Evolutionary conservation across 805 yeast genomes (phyloP).

Genomic region (Lachancea sp.): DNA sequence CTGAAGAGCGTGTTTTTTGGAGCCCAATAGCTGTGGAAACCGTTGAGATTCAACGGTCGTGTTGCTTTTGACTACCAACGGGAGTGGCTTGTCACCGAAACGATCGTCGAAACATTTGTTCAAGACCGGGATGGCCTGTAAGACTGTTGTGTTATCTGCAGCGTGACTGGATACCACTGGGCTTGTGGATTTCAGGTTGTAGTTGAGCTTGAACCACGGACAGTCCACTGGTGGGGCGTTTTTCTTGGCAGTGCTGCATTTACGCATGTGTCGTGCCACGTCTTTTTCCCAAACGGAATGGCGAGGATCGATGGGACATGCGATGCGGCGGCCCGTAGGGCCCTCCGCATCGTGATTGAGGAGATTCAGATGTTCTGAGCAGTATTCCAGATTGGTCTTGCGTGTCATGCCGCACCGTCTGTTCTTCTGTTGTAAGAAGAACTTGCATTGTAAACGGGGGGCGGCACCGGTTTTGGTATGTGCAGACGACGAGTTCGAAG

Average conservation of each 20-base stretch:
- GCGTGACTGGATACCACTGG: background rate
- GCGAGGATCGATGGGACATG: conserved; percentile 71
- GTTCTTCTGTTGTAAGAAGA: conserved; percentile 20
- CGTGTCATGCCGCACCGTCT: conserved; percentile 32
- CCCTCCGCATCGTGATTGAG: background rate
- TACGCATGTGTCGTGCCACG: conserved; percentile 48
- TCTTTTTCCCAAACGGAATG: conserved; percentile 66
- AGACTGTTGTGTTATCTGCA: conserved; percentile 5
- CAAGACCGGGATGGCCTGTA: conserved; percentile 27
- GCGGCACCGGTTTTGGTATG: background rate
- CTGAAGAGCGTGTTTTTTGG: conserved; percentile 73
- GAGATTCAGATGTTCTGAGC: conserved; percentile 73
- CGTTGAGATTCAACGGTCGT: conserved; percentile 36
- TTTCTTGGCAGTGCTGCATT: conserved; percentile 48
- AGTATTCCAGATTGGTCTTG: conserved; percentile 25
- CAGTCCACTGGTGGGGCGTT: conserved; percentile 29
- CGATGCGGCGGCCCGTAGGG: conserved; percentile 40
- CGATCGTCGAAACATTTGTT: conserved; percentile 35
- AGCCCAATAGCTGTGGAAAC: conserved; percentile 40
- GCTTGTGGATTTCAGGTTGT: conserved; percentile 33
- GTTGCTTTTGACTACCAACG: conserved; percentile 23
- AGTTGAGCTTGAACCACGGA: conserved; percentile 47
- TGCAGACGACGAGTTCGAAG: background rate
- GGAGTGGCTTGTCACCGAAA: conserved; percentile 25
- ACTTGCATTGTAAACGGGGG: conserved; percentile 21